Percentiles rank a stretch among this genome's conserved stretches.
These are phyloP conservation scores for Puccinia coronata DNA, from an alignment of 1,284 basidiomycete species.

Conservation along the genomic window DNA sequence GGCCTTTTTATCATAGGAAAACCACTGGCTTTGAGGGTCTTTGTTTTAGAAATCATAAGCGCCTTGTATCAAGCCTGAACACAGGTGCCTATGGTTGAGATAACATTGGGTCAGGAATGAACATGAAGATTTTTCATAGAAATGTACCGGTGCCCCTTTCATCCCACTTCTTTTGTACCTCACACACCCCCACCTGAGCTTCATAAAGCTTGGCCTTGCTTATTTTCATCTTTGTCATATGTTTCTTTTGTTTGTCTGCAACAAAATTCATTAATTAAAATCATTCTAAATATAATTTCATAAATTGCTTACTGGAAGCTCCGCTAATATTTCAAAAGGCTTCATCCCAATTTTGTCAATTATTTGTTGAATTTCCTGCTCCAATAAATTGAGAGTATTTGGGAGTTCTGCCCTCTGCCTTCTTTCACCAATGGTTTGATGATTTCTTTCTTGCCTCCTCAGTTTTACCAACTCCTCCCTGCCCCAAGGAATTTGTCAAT, in stretches of 20 bases:
- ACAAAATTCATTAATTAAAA: background rate
- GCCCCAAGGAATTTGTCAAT: background rate
- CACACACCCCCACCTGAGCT: background rate
- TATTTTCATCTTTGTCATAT: background rate
- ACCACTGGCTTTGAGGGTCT: background rate
- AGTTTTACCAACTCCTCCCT: background rate
- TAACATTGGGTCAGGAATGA: background rate
- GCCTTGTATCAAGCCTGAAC: background rate
- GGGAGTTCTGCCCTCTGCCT: background rate
- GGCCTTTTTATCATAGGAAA: background rate
- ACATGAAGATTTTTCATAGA: background rate
- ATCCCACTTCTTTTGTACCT: conserved; percentile 15
- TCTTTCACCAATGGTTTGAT: background rate
- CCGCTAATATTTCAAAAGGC: background rate
- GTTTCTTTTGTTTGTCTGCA: background rate
- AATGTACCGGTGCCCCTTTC: background rate
- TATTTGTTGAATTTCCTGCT: background rate
- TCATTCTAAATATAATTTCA: too few relatives aligned
- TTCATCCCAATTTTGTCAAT: background rate
- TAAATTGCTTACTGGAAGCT: background rate
- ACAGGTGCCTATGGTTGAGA: background rate
- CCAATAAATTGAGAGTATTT: background rate
- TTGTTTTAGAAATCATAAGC: background rate
- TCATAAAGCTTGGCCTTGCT: background rate
- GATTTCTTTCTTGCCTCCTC: too few relatives aligned